Conservation (phyloP, 345 rosid species). For the rapeseed (Brassica napus) region DNA sequence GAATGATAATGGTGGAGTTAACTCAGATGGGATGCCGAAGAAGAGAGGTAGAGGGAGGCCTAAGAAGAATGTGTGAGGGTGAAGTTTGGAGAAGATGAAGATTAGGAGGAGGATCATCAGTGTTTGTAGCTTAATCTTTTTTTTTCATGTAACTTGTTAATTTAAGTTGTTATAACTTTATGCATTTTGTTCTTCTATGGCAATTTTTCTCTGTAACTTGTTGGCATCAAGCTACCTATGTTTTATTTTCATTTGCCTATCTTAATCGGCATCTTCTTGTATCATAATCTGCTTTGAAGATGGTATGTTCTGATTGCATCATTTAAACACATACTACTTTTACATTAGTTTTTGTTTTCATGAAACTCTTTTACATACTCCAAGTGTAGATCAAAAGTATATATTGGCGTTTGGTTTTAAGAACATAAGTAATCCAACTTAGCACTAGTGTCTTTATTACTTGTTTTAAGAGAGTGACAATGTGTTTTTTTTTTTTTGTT, state of each 20-base stretch:
- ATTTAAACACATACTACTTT: neutral
- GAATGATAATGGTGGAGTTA: neutral
- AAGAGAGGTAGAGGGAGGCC: slow-evolving; percentile 76
- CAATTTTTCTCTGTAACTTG: slow-evolving; percentile 9
- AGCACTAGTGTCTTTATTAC: neutral
- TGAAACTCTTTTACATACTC: neutral
- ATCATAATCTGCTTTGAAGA: slow-evolving; percentile 12
- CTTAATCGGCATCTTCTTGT: slow-evolving; percentile 8
- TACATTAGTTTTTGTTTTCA: neutral
- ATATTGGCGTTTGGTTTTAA: neutral
- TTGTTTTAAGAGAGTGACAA: neutral
- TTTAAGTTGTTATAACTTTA: neutral
- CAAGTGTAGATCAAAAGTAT: neutral
- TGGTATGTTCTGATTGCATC: neutral
- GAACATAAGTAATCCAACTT: neutral
- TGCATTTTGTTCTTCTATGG: neutral
- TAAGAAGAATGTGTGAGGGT: slow-evolving; percentile 47
- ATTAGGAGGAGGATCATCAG: slow-evolving; percentile 14
- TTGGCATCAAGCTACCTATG: neutral
- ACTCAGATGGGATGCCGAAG: slow-evolving; percentile 26
- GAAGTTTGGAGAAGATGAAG: neutral
- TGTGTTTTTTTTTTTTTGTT: neutral
- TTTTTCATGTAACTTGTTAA: neutral
- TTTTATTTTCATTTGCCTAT: neutral
- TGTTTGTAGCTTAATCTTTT: slow-evolving; percentile 16